These are phyloP conservation scores for Moricandia moricandioides DNA, from an alignment of 345 rosid genomes.

Conservation along the genomic window DNA sequence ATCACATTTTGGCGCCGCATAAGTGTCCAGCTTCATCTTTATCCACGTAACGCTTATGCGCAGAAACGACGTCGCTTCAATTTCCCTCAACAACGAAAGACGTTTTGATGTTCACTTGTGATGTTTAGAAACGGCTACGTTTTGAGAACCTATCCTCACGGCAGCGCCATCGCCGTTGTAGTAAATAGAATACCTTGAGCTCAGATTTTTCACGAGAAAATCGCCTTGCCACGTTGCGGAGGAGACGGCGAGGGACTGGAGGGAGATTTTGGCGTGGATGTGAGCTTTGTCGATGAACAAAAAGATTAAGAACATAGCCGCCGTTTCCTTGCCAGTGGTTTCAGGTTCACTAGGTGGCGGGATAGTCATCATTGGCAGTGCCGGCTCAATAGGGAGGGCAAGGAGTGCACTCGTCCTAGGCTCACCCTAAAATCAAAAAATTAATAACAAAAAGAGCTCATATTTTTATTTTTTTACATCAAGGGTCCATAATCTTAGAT, in stretches of 20 bases:
- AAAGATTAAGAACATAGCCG: neutral
- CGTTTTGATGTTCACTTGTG: neutral
- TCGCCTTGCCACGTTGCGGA: neutral
- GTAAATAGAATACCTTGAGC: neutral
- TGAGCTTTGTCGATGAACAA: neutral
- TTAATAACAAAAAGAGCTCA: no score
- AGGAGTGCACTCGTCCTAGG: no score
- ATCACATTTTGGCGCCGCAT: neutral
- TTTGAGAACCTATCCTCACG: neutral
- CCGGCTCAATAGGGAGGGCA: no score
- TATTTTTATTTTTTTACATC: no score
- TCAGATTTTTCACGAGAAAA: neutral
- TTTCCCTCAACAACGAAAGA: neutral
- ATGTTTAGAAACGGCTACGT: neutral
- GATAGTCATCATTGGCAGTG: neutral
- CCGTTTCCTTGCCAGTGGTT: neutral
- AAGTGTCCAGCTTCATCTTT: neutral
- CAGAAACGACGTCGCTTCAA: neutral
- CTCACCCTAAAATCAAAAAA: no score
- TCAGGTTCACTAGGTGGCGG: neutral
- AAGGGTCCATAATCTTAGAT: no score
- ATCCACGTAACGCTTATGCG: neutral
- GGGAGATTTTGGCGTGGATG: constrained; percentile 7
- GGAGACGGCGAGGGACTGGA: neutral
- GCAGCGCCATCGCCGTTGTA: neutral